A percentile compares a stretch with the other conserved stretches of the same genome.
Conservation (phyloP, 2,329 filamentous ascomycete genomes). For the Massarina eburnea region DNA sequence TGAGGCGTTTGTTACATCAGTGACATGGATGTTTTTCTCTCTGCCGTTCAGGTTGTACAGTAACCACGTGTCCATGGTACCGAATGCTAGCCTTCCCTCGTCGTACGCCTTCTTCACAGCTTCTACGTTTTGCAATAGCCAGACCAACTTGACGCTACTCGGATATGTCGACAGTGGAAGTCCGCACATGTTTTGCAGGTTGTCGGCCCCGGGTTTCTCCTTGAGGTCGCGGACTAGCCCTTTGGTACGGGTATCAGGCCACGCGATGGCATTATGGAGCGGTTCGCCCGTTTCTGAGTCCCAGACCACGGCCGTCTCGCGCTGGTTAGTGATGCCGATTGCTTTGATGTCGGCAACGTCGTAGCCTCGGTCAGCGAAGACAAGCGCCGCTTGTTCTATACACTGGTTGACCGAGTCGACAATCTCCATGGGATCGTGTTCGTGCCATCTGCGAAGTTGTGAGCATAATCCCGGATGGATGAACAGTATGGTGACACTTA, state of each 20-base stretch:
- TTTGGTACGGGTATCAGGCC: constrained; percentile 83
- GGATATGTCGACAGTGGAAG: constrained; percentile 87
- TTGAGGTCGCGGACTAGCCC: constrained; percentile 77
- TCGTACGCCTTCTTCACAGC: constrained; percentile 75
- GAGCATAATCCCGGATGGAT: constrained; percentile 6
- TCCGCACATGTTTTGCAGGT: constrained; percentile 71
- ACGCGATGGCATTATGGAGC: constrained; percentile 82
- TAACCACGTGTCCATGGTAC: constrained; percentile 87
- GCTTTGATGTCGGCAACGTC: constrained; percentile 69
- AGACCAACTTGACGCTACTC: constrained; percentile 80
- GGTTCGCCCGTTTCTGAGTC: constrained; percentile 78
- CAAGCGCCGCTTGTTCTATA: constrained; percentile 72
- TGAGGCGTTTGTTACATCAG: constrained; percentile 84
- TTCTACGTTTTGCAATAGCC: constrained; percentile 74
- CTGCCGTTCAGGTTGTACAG: constrained; percentile 79
- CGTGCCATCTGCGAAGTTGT: constrained; percentile 70
- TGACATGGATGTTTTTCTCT: constrained; percentile 71
- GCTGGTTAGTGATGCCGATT: constrained; percentile 86
- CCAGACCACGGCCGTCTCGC: constrained; percentile 86
- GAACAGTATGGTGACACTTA: constrained; percentile 49
- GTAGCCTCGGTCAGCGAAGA: constrained; percentile 72
- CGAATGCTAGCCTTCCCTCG: constrained; percentile 74
- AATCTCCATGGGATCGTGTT: constrained; percentile 80
- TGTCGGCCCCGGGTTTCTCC: constrained; percentile 65
- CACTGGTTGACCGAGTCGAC: constrained; percentile 75